Base-by-base conservation (phyloP, 2,329 filamentous ascomycete genomes). In the Mycocentrospora acerina region DNA sequence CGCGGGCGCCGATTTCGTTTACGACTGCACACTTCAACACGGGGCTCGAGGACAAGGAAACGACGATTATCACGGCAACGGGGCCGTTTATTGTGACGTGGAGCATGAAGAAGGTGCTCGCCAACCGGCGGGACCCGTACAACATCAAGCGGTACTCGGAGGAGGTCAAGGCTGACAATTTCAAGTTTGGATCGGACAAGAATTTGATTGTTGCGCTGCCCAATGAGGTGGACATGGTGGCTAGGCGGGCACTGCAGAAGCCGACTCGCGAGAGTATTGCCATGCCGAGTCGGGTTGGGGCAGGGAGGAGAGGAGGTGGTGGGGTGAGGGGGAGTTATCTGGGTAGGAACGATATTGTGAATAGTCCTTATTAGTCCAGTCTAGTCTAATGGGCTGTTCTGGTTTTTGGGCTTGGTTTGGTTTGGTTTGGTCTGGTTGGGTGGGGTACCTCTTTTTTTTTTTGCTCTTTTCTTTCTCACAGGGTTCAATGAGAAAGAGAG, bases 151-250 rank as follows among this genome's bases (percentile, higher is more conserved):
- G 93, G 12, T 98, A 98, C 64, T 79, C 82, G 1, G 93, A 98
- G 59, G 86, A 95, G 48, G 90, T 98, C 62, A 96, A 94, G 76
- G 93, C 93, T 4, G 93, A 98, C 67, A 95, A 98, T 67, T 98
- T 98, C 82, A 90, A 93, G 59, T 98, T 90, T 60, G 91, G 91
- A 31, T 90, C 85, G 4, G 93, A 98, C 69, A 95, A 95, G 80
- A 96, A 96, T 59, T 89, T 98, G 57, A 95, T 98, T 59, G 91
- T 98, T 24, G 93, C 93, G 1, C 74, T 98, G 48, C 90, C 93
- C 2, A 95, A 98, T 63, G 90, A 97, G 67, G 93, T 98, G 53
- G 94, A 96, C 69, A 97, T 97, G 90, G 88, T 98, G 10, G 86
- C 85, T 30, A 90, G 91, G 69, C 80, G 85, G 55, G 85, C 82